Conservation (phyloP, 495 filamentous ascomycete genomes). For the Aspergillus cristatus region DNA sequence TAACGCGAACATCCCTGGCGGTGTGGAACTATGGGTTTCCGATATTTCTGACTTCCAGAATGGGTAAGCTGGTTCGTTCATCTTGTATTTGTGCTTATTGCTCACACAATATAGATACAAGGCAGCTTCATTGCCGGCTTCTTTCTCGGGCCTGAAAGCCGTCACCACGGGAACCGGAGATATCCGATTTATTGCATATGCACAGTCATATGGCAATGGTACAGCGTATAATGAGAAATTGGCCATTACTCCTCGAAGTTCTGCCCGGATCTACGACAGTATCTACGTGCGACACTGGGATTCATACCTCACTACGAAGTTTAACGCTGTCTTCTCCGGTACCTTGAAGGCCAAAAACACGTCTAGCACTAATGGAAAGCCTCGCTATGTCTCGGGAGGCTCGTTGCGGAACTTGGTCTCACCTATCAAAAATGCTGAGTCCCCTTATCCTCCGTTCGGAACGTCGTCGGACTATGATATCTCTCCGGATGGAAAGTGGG, state of each 20-base stretch:
- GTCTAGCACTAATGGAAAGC: constrained; percentile 4
- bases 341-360: constrained; percentile 16
- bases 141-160: constrained; percentile 59
- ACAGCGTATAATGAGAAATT: constrained; percentile 50
- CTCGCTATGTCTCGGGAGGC: constrained; percentile 10
- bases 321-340: constrained; percentile 40
- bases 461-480: constrained; percentile 33
- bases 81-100: background rate
- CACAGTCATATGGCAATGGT: constrained; percentile 50
- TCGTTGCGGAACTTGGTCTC: constrained; percentile 33
- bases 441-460: constrained; percentile 34
- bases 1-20: constrained; percentile 32
- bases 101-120: constrained; percentile 32
- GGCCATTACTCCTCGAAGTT: constrained; percentile 45
- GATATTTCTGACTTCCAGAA: constrained; percentile 18
- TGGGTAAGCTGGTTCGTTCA: constrained; percentile 10
- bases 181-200: constrained; percentile 53
- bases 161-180: constrained; percentile 42
- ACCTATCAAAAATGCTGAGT: constrained; percentile 35
- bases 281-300: constrained; percentile 78
- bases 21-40: constrained; percentile 34
- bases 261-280: constrained; percentile 57
- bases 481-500: constrained; percentile 29
- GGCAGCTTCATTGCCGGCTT: constrained; percentile 47
- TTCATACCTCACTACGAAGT: constrained; percentile 44